A percentile compares a stretch with the other conserved stretches of the same genome.
phyloP scores from a whole-genome alignment of 495 filamentous ascomycete species.

The Podospora sp. region DNA sequence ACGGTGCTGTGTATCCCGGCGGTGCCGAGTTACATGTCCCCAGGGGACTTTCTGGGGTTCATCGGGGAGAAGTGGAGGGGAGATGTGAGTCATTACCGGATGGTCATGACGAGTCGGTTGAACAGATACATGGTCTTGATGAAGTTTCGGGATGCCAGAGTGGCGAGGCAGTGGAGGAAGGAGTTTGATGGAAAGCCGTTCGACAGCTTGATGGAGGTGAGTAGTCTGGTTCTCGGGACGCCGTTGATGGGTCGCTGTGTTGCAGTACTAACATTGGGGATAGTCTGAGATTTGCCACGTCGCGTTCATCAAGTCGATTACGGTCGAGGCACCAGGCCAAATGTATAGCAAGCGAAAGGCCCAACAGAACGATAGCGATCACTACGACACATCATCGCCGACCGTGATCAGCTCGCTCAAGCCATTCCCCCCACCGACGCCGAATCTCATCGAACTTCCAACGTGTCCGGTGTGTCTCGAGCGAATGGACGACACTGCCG shows the following conservation, averaged over 20 bases:
- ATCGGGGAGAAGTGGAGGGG: slow-evolving; percentile 87
- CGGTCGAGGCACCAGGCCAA: slow-evolving; percentile 52
- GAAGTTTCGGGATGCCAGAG: slow-evolving; percentile 80
- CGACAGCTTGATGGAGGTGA: slow-evolving; percentile 82
- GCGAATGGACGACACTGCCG: slow-evolving; percentile 96
- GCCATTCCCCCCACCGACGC: slow-evolving; percentile 89
- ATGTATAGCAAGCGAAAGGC: slow-evolving; percentile 56
- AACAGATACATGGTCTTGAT: slow-evolving; percentile 97
- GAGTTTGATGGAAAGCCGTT: slow-evolving; percentile 95
- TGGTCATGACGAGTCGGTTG: slow-evolving; percentile 85
- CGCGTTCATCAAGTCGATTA: slow-evolving; percentile 90
- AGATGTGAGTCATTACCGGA: slow-evolving; percentile 89
- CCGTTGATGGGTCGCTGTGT: neutral
- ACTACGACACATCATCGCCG: slow-evolving; percentile 58
- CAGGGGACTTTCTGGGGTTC: slow-evolving; percentile 89
- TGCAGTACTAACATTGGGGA: neutral
- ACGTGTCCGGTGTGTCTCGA: slow-evolving; percentile 97
- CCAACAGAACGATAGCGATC: slow-evolving; percentile 66
- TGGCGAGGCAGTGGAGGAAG: slow-evolving; percentile 76
- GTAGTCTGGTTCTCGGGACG: slow-evolving; percentile 27
- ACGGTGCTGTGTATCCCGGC: slow-evolving; percentile 94
- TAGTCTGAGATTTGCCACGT: slow-evolving; percentile 97
- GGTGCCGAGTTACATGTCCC: slow-evolving; percentile 89
- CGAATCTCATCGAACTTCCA: slow-evolving; percentile 84
- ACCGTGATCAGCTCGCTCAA: slow-evolving; percentile 62